phyloP scores from a whole-genome alignment of 345 rosid species.

The Populus nigra region DNA sequence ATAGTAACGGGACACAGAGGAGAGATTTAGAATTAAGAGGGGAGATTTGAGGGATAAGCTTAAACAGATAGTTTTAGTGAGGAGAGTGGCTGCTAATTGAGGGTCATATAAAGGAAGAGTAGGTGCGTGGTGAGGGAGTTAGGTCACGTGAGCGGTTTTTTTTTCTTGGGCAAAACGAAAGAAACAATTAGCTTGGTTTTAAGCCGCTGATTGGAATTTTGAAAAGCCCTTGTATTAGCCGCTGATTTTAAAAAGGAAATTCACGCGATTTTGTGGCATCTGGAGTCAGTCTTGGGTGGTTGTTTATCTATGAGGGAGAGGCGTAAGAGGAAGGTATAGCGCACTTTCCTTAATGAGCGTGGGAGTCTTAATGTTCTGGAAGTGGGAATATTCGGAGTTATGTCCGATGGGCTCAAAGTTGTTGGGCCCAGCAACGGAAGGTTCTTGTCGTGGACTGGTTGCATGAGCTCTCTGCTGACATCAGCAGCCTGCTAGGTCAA shows the following conservation, averaged over 20 bases:
- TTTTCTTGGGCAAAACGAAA: constrained; percentile 16
- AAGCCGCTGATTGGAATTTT: not conserved
- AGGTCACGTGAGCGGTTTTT: constrained; percentile 1
- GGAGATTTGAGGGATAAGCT: not conserved
- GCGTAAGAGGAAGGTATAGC: not conserved
- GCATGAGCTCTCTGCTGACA: not conserved
- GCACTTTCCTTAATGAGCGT: not conserved
- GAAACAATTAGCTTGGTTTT: not conserved
- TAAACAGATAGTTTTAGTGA: not conserved
- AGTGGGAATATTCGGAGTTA: constrained; percentile 5
- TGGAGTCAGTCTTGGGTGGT: not conserved
- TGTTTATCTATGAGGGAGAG: not conserved
- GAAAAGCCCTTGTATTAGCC: constrained; percentile 4
- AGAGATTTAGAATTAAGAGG: not conserved
- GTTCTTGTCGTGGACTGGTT: not conserved
- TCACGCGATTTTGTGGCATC: not conserved
- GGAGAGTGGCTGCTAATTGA: not conserved
- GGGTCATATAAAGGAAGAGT: not conserved
- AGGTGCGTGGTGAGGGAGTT: not conserved
- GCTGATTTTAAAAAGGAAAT: not conserved
- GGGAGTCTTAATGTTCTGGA: not conserved
- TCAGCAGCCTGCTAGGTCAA: not conserved
- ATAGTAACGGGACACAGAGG: too few relatives aligned
- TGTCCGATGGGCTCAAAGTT: not conserved
- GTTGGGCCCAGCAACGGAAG: not conserved